phyloP scores from a whole-genome alignment of 306 rosid genomes.

The Sophora flavescens region DNA sequence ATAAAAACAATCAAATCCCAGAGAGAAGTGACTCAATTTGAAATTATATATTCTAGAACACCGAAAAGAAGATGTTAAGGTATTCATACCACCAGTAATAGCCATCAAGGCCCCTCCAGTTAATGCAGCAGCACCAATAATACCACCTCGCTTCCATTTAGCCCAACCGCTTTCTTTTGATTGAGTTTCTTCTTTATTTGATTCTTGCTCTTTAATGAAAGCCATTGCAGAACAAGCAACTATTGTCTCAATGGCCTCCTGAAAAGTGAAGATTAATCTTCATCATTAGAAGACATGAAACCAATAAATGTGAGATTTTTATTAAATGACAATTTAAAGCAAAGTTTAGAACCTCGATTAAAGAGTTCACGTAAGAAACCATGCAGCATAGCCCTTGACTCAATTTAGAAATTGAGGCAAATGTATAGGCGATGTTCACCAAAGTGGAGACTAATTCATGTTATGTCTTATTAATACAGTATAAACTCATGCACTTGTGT shows the following conservation, averaged over 20 bases:
- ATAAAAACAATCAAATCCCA: conserved; percentile 38
- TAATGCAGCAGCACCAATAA: conserved; percentile 94
- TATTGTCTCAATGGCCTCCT: conserved; percentile 94
- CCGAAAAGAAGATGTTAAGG: conserved; percentile 36
- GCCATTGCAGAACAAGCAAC: conserved; percentile 96
- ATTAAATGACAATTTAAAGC: conserved; percentile 4
- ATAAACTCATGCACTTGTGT: background rate
- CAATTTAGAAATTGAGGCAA: conserved; percentile 19
- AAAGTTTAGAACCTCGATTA: background rate
- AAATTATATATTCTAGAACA: conserved; percentile 31
- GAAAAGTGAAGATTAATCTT: conserved; percentile 49
- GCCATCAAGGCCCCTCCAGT: conserved; percentile 96
- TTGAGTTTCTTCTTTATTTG: conserved; percentile 58
- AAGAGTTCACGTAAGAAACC: no score
- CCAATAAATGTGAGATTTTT: conserved; percentile 21
- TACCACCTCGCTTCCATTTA: conserved; percentile 93
- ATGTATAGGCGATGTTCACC: conserved; percentile 25
- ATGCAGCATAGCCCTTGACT: no score
- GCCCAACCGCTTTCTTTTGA: conserved; percentile 69
- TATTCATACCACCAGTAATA: conserved; percentile 86
- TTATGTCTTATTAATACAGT: conserved; percentile 23
- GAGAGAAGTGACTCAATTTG: conserved; percentile 16
- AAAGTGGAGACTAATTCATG: conserved; percentile 25
- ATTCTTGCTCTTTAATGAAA: conserved; percentile 63
- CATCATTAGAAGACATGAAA: conserved; percentile 40